These are phyloP conservation scores for Solanum raphanifolium DNA, from an alignment of 257 asterid species.

Conservation along the genomic window DNA sequence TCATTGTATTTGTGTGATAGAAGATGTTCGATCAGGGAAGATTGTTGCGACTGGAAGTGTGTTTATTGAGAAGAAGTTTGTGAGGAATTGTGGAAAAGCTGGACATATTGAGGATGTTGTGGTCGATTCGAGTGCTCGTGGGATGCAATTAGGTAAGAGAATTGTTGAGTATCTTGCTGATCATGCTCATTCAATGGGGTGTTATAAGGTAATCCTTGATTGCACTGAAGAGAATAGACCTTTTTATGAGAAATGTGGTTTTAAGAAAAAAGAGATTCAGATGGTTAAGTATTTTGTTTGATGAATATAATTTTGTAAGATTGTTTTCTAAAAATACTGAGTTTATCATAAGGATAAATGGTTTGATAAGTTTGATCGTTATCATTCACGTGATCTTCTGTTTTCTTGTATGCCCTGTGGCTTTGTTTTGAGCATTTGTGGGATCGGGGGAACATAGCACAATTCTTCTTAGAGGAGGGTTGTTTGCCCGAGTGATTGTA, in stretches of 20 bases:
- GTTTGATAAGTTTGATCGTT: not conserved
- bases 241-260: constrained; percentile 87
- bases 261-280: constrained; percentile 56
- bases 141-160: constrained; percentile 68
- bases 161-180: constrained; percentile 50
- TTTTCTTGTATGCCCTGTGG: not conserved
- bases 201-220: constrained; percentile 86
- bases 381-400: not conserved
- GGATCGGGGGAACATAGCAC: not conserved
- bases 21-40: constrained; percentile 36
- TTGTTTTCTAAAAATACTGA: not conserved
- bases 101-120: constrained; percentile 94
- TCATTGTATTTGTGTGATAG: constrained; percentile 57
- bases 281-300: constrained; percentile 66
- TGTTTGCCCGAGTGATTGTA: not conserved
- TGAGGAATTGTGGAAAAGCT: constrained; percentile 66
- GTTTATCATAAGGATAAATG: not conserved
- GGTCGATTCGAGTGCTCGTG: constrained; percentile 62
- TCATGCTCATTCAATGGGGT: constrained; percentile 59
- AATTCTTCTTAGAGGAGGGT: not conserved
- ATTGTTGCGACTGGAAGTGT: constrained; percentile 74
- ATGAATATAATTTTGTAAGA: not conserved
- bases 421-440: not conserved
- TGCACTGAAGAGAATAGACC: constrained; percentile 47
- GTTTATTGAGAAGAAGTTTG: constrained; percentile 62